Evolutionary conservation across 2,329 filamentous ascomycete genomes (phyloP), one percentile per base, ranked within the genome.

Genomic region (Monosporascus sp.): DNA sequence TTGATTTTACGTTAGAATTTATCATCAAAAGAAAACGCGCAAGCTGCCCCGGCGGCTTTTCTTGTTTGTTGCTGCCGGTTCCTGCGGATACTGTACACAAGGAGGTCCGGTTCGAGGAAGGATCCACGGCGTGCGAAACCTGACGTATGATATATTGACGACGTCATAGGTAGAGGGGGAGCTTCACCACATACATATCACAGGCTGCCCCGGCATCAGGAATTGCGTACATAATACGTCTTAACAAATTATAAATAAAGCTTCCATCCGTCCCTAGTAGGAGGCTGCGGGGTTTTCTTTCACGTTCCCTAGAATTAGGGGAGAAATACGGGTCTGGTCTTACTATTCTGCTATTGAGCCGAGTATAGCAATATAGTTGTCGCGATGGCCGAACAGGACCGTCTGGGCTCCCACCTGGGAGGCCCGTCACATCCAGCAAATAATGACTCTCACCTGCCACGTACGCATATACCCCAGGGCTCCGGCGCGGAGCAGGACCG

Each of bases 381-480:
- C 49, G 52, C 58, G 57, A 65, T 65, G 63, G 58, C 62, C 48
- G 61, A 63, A 49, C 61, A 63, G 27, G 58, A 58, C 47, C 52
- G 17, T 26, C 56, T 49, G 36, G 50, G 44, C 46, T 53, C 54
- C 50, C 56, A 59, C 46, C 52, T 51, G 50, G 55, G 55, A 27
- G 47, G 31, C 31, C 31, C 31, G 31, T 34, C 53, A 19, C 48
- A 57, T 3, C 34, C 55, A 22, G 49, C 51, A 24, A 19, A 31
- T 24, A 22, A 46, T 17, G 20, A 46, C 24, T 46, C 43, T 11
- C 43, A 31, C 43, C 22, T 46, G 22, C 41, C 41, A 3, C 24
- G 43, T 11, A 14, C 22, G 19, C 40, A 19, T 19, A 14, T 17
- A 3, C 49, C 50, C 52, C 34, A 53, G 38, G 52, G 44, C 22